Conservation (phyloP, 352 stramenopile species). For the Globisporangium radiosum region DNA sequence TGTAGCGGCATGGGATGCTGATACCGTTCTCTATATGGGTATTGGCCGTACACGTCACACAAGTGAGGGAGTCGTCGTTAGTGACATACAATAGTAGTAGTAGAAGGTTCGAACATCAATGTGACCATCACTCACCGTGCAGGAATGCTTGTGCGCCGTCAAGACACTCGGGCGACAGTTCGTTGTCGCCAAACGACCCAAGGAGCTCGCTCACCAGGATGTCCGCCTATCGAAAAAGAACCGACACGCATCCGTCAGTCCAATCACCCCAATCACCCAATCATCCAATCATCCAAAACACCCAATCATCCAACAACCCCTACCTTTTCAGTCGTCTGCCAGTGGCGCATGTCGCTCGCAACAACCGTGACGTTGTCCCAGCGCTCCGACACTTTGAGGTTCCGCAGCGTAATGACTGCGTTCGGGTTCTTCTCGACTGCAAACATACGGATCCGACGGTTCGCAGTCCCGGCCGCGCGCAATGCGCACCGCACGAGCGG, state of each 20-base stretch:
- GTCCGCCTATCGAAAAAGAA: constrained; percentile 48
- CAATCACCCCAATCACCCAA: neutral
- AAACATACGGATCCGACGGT: constrained; percentile 85
- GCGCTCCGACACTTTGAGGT: constrained; percentile 80
- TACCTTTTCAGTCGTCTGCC: constrained; percentile 57
- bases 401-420: constrained; percentile 92
- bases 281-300: neutral
- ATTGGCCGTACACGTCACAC: too few species aligned
- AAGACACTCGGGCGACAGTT: constrained; percentile 98
- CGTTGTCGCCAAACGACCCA: constrained; percentile 97
- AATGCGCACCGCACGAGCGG: constrained; percentile 91
- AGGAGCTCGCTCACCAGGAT: constrained; percentile 96
- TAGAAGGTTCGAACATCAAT: too few species aligned
- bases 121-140: constrained; percentile 39
- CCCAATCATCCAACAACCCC: neutral
- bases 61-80: too few species aligned
- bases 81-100: too few species aligned
- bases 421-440: constrained; percentile 99
- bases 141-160: constrained; percentile 92
- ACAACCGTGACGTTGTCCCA: constrained; percentile 86
- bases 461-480: constrained; percentile 50
- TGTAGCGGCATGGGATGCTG: constrained; percentile 91
- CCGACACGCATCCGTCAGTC: neutral
- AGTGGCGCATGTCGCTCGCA: constrained; percentile 81
- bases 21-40: constrained; percentile 38